Evolutionary conservation across 495 filamentous ascomycete genomes (phyloP).

Genomic region (Tetracladium marchalianum): DNA sequence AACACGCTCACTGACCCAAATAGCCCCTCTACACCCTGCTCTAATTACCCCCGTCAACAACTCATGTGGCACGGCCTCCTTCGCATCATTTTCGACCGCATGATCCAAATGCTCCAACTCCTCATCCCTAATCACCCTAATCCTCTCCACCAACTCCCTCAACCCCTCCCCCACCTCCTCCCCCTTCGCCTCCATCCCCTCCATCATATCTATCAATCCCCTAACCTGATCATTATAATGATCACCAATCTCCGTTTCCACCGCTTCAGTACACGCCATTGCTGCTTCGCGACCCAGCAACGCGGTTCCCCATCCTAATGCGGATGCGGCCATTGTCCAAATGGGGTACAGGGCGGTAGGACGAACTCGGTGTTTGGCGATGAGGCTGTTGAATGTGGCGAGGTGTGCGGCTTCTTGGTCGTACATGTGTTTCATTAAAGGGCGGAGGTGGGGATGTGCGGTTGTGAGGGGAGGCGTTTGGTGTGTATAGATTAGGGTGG

Average conservation of each 20-base stretch:
- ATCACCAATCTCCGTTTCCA: conserved; percentile 93
- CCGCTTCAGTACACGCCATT: conserved; percentile 97
- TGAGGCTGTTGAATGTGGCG: conserved; percentile 68
- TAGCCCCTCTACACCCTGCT: conserved; percentile 79
- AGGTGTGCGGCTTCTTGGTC: conserved; percentile 90
- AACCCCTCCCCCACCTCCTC: conserved; percentile 75
- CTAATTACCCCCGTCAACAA: conserved; percentile 81
- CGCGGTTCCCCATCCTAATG: conserved; percentile 81
- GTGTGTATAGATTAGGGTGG: conserved; percentile 72
- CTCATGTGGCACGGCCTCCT: conserved; percentile 80
- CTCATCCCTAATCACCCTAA: conserved; percentile 85
- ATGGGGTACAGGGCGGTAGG: conserved; percentile 91
- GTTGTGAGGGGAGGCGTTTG: conserved; percentile 65
- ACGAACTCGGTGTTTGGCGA: conserved; percentile 82
- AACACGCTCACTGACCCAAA: conserved; percentile 61
- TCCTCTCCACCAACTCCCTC: conserved; percentile 55
- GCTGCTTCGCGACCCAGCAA: conserved; percentile 88
- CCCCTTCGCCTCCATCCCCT: conserved; percentile 50
- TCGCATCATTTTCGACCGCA: conserved; percentile 84
- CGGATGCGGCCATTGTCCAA: conserved; percentile 77
- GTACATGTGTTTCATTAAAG: conserved; percentile 96
- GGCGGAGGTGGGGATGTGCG: conserved; percentile 73
- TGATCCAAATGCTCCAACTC: conserved; percentile 96
- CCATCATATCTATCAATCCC: conserved; percentile 68
- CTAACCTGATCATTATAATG: conserved; percentile 94